Conservation (phyloP, 2,329 filamentous ascomycete genomes). For the Cladophialophora psammophila region DNA sequence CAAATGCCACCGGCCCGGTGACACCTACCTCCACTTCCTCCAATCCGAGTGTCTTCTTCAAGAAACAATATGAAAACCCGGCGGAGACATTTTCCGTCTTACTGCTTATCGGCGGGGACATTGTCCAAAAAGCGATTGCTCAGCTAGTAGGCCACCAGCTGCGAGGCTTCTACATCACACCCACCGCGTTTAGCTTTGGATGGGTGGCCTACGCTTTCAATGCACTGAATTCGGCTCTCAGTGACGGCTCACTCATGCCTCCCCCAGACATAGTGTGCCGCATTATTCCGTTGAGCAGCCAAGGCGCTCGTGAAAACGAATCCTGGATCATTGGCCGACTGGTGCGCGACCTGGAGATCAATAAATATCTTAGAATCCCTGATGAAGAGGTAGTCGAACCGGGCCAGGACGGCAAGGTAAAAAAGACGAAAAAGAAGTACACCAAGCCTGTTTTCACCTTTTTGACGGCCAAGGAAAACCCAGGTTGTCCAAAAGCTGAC, state of each 20-base stretch:
- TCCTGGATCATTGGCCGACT: slow-evolving; percentile 55
- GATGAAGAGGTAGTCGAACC: slow-evolving; percentile 15
- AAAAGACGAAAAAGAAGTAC: slow-evolving; percentile 10
- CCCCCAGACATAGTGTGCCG: slow-evolving; percentile 47
- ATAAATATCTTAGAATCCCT: slow-evolving; percentile 21
- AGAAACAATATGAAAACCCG: slow-evolving; percentile 16
- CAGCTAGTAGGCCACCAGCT: slow-evolving; percentile 38
- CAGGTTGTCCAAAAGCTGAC: slow-evolving; percentile 32
- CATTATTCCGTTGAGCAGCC: slow-evolving; percentile 43
- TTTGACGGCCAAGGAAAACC: background rate
- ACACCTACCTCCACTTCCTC: background rate
- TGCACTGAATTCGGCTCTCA: slow-evolving; percentile 43
- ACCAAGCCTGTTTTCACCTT: background rate
- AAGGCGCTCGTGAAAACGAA: slow-evolving; percentile 50
- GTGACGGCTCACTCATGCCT: slow-evolving; percentile 48
- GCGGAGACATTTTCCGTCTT: slow-evolving; percentile 42
- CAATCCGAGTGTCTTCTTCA: background rate
- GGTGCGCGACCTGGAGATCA: slow-evolving; percentile 50
- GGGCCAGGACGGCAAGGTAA: slow-evolving; percentile 22
- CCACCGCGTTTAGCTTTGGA: slow-evolving; percentile 49
- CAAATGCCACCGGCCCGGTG: background rate
- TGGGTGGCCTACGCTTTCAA: slow-evolving; percentile 50
- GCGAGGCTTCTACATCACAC: slow-evolving; percentile 32
- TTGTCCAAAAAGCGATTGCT: slow-evolving; percentile 47
- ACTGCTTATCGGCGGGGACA: slow-evolving; percentile 48